Percentiles rank a stretch among this genome's conserved stretches.
These are phyloP conservation scores for Ogataea paradorogensis DNA, from an alignment of 805 yeast genomes.

Conservation along the genomic window DNA sequence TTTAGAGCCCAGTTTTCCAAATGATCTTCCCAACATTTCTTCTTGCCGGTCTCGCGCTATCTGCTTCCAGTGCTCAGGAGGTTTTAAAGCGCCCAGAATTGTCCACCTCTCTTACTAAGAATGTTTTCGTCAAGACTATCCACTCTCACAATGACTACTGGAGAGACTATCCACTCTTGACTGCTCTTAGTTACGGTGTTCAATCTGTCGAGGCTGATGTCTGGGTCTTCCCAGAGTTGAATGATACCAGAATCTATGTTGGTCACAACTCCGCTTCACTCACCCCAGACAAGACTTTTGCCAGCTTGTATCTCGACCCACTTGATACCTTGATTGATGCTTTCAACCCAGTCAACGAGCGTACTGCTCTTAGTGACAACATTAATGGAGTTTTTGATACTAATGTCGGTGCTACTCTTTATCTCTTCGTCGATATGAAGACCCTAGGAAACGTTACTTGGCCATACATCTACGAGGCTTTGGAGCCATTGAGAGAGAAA, in stretches of 20 bases:
- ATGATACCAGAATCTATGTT: constrained; percentile 41
- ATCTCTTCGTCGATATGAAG: constrained; percentile 63
- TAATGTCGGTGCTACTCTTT: constrained; percentile 49
- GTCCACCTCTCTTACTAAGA: constrained; percentile 23
- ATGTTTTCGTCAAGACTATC: constrained; percentile 30
- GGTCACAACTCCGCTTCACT: constrained; percentile 58
- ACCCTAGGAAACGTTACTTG: constrained; percentile 53
- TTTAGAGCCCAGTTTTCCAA: not conserved
- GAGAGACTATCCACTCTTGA: constrained; percentile 46
- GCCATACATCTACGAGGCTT: constrained; percentile 40
- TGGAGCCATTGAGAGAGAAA: constrained; percentile 45
- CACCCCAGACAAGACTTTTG: constrained; percentile 44
- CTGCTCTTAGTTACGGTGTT: constrained; percentile 46
- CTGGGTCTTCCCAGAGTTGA: constrained; percentile 41
- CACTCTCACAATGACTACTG: constrained; percentile 62
- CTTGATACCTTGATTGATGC: constrained; percentile 45
- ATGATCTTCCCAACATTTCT: constrained; percentile 1
- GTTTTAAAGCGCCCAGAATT: constrained; percentile 3
- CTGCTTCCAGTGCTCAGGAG: not conserved
- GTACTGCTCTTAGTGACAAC: constrained; percentile 11
- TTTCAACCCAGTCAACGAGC: constrained; percentile 40
- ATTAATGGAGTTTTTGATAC: constrained; percentile 35
- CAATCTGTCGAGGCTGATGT: constrained; percentile 54
- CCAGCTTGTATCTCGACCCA: constrained; percentile 51
- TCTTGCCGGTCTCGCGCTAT: not conserved